phyloP scores from a whole-genome alignment of 2,329 filamentous ascomycete genomes.

The Aspergillus sp. region DNA sequence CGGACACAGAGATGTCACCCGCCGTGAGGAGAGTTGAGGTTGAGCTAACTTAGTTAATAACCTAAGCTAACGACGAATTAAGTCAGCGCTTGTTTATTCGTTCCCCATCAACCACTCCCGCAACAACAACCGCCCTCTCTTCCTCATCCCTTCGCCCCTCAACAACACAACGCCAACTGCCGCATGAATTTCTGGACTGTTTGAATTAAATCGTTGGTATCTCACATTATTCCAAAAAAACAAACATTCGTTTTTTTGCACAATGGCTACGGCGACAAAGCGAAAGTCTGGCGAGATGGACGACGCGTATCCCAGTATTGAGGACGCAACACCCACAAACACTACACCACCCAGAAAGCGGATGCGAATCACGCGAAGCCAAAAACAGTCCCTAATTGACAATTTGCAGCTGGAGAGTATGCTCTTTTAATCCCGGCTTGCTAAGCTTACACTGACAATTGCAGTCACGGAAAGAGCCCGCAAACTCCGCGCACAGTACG shows the following conservation, averaged over 20 bases:
- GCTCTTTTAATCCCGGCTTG: constrained; percentile 26
- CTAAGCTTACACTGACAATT: constrained; percentile 17
- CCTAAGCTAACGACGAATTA: constrained; percentile 23
- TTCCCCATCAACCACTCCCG: constrained; percentile 23
- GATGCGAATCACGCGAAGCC: constrained; percentile 63
- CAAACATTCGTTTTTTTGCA: background rate
- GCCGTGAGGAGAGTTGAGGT: constrained; percentile 1
- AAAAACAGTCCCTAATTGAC: constrained; percentile 85
- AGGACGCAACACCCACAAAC: constrained; percentile 43
- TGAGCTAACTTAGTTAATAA: background rate
- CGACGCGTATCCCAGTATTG: constrained; percentile 48
- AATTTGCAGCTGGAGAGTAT: constrained; percentile 86
- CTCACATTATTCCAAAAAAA: too few relatives aligned
- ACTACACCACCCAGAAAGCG: constrained; percentile 63
- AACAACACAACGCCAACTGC: constrained; percentile 2
- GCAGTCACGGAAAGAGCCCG: constrained; percentile 83
- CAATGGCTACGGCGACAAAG: constrained; percentile 42
- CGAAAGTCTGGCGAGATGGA: constrained; percentile 39
- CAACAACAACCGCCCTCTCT: constrained; percentile 15
- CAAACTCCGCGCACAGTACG: constrained; percentile 84
- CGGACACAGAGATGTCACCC: constrained; percentile 24
- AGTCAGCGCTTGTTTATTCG: constrained; percentile 43
- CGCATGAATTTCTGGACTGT: background rate
- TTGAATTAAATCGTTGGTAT: background rate
- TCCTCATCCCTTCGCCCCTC: constrained; percentile 9